phyloP scores from a whole-genome alignment of 2,329 filamentous ascomycete species.

The Paecilomyces variotii region DNA sequence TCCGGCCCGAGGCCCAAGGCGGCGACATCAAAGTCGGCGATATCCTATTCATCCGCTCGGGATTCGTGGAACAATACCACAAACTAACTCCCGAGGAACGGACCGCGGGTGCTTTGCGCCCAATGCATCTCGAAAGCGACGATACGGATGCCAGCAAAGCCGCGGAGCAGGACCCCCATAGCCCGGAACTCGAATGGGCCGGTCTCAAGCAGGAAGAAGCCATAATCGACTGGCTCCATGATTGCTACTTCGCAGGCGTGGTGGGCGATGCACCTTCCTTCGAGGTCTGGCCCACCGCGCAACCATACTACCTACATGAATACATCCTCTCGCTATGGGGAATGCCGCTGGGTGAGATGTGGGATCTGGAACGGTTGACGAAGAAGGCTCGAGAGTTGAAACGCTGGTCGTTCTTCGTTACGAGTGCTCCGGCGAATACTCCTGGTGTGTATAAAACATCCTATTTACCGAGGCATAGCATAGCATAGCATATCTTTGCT shows the following conservation, averaged over 20 bases:
- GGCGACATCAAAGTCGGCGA: conserved; percentile 54
- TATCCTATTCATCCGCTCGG: conserved; percentile 58
- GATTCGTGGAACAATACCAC: conserved; percentile 53
- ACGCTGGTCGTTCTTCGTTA: conserved; percentile 36
- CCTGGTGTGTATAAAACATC: conserved; percentile 19
- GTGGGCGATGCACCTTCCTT: conserved; percentile 57
- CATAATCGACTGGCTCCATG: conserved; percentile 59
- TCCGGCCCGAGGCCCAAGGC: conserved; percentile 47
- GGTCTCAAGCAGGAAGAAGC: conserved; percentile 48
- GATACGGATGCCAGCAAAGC: conserved; percentile 31
- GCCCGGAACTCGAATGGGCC: conserved; percentile 29
- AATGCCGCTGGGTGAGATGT: conserved; percentile 39
- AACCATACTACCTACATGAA: conserved; percentile 30
- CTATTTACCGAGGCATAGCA: too few relatives aligned
- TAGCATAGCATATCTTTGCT: too few relatives aligned
- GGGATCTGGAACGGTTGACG: conserved; percentile 34
- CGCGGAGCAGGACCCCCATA: conserved; percentile 9
- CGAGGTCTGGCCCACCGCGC: conserved; percentile 52
- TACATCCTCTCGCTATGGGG: conserved; percentile 37
- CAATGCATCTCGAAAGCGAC: conserved; percentile 9
- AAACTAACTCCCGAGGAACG: conserved; percentile 31
- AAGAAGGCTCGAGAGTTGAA: conserved; percentile 26
- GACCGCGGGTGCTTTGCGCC: conserved; percentile 21
- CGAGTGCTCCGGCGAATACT: conserved; percentile 35
- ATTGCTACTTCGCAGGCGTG: conserved; percentile 59